These are phyloP conservation scores for Monilinia vaccinii-corymbosi DNA, from an alignment of 2,329 filamentous ascomycete genomes.

Conservation along the genomic window DNA sequence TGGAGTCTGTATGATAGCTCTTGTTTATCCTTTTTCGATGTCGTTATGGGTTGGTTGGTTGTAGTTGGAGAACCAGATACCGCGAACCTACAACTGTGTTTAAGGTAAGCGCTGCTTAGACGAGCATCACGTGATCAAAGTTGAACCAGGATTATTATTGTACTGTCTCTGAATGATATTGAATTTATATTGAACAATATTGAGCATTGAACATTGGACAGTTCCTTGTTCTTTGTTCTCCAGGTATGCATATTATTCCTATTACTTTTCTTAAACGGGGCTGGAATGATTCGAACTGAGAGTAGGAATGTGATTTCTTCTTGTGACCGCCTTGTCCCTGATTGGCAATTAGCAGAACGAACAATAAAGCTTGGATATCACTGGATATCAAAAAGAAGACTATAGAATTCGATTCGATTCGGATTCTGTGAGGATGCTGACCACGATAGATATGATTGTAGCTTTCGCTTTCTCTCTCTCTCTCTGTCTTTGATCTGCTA, in stretches of 20 bases:
- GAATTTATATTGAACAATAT: no score
- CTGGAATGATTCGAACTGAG: background rate
- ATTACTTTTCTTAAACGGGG: background rate
- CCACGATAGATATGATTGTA: background rate
- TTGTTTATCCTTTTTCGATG: constrained; percentile 5
- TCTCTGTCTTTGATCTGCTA: background rate
- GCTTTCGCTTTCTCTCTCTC: no score
- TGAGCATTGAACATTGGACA: no score
- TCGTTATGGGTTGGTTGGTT: background rate
- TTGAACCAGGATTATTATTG: background rate
- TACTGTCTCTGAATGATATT: background rate
- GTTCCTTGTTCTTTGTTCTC: no score
- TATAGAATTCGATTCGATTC: background rate
- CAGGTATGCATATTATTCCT: background rate
- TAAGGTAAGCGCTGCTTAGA: constrained; percentile 9
- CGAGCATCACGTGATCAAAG: constrained; percentile 6
- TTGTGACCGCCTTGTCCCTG: background rate
- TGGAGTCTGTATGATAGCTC: background rate
- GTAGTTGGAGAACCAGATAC: constrained; percentile 7
- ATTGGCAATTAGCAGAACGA: constrained; percentile 7
- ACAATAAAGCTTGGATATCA: constrained; percentile 8
- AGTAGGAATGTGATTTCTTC: background rate
- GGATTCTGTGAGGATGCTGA: background rate
- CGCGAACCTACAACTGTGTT: constrained; percentile 8
- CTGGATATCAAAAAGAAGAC: background rate